Conservation (phyloP, 345 rosid genomes). For the Camelina sativa region DNA sequence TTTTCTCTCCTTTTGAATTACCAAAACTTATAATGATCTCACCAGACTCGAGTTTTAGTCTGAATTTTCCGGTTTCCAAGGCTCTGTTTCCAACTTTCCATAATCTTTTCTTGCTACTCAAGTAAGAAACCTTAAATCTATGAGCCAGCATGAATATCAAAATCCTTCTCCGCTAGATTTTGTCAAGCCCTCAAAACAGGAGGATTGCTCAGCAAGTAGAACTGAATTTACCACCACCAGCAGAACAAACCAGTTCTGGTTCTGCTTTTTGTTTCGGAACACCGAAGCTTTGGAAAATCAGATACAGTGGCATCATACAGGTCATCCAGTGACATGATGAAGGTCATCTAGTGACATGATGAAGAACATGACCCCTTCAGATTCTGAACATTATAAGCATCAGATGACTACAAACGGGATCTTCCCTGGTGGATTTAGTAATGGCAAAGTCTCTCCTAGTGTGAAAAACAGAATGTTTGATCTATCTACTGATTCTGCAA, state of each 20-base stretch:
- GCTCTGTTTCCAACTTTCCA: no score
- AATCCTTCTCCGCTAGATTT: slow-evolving; percentile 47
- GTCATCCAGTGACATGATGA: slow-evolving; percentile 32
- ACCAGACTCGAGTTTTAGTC: no score
- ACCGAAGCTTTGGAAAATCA: slow-evolving; percentile 51
- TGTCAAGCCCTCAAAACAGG: slow-evolving; percentile 45
- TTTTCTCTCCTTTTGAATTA: no score
- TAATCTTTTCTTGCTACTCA: slow-evolving; percentile 45
- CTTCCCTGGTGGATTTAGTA: slow-evolving; percentile 52
- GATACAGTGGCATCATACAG: slow-evolving; percentile 45
- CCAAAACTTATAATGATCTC: no score
- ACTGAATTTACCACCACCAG: slow-evolving; percentile 72
- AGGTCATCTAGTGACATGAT: no score
- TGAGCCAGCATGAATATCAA: slow-evolving; percentile 47
- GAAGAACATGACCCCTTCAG: slow-evolving; percentile 38
- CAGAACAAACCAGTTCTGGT: slow-evolving; percentile 50
- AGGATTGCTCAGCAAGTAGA: slow-evolving; percentile 77
- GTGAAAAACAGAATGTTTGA: slow-evolving; percentile 47
- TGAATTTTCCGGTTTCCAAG: no score
- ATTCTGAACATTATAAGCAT: slow-evolving; percentile 51
- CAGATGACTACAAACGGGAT: slow-evolving; percentile 47
- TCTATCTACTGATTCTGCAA: slow-evolving; percentile 50
- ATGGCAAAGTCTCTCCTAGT: slow-evolving; percentile 52
- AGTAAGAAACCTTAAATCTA: slow-evolving; percentile 43
- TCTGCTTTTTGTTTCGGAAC: slow-evolving; percentile 47